Base-by-base conservation (phyloP, 1,139 yeast genomes). In the Groenewaldozyma auringiensis region DNA sequence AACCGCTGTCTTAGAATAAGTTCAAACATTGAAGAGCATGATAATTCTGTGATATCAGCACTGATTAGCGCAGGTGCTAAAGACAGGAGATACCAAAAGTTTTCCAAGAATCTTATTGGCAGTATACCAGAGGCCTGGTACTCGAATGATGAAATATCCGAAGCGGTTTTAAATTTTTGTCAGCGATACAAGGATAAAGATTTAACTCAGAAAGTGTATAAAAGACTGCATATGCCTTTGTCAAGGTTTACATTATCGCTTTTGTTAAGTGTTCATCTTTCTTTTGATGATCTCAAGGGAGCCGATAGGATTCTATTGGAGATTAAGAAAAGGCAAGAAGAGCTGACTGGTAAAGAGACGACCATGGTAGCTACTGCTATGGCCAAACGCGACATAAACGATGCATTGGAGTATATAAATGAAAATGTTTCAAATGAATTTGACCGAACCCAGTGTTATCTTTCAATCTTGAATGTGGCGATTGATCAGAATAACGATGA, bases 181-280 rank as follows among this genome's bases (percentile, higher is more conserved):
- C 54, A 60, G 1, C 43, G 60, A 22, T 50, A 53, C 2, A 44
- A 44, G 36, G 47, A 60, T 20, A 42, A 46, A 6, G 49, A 47
- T 6, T 51, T 60, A 41, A 59, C 61, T 1, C 45, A 52, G 25
- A 45, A 48, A 22, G 48, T 60, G 11, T 56, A 54, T 31, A 42
- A 44, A 11, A 21, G 42, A n/a, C 43, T 60, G n/a, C 42, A 51
- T 11, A 47, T 50, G 11, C 62, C 63, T 1, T 47, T 58, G 4
- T 42, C 54, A 2, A 46, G 63, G 29, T 34, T 53, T 2, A 47
- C 61, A 3, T 50, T 74, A 9, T 61, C 69, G 1, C 63, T 72
- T 1, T 52, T 75, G 33, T 53, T 75, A 16, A 53, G 65, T 22
- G 58, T 72, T 46, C 71, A 72, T 47, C 53, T 74, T 36, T 53